Percentiles rank a stretch among this genome's conserved stretches.
phyloP scores from a whole-genome alignment of 2,329 filamentous ascomycete genomes.

The Cryphonectria carpinicola region DNA sequence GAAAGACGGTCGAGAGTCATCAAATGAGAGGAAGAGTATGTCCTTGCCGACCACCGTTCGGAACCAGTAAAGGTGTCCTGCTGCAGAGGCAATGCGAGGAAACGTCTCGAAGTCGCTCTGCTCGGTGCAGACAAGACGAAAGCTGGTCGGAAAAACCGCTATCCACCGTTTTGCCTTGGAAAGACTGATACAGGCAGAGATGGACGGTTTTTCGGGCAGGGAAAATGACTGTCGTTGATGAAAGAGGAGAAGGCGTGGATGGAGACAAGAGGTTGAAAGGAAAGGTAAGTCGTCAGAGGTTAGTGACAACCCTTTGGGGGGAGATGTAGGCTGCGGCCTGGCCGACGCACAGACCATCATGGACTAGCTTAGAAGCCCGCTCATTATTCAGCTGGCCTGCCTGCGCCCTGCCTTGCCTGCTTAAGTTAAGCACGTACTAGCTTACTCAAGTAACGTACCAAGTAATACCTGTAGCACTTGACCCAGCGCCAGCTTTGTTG shows the following conservation, averaged over 20 bases:
- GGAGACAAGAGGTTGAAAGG: slow-evolving; percentile 3
- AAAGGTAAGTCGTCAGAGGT: slow-evolving; percentile 1
- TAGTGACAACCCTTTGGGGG: neutral
- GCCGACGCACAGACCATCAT: slow-evolving; percentile 7
- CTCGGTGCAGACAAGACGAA: slow-evolving; percentile 24
- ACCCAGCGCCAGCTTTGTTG: neutral
- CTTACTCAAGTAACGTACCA: neutral
- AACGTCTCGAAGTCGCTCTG: slow-evolving; percentile 18
- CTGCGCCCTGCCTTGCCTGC: neutral
- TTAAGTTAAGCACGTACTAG: neutral
- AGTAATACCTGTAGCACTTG: neutral
- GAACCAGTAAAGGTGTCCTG: slow-evolving; percentile 30
- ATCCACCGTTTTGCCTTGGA: slow-evolving; percentile 22
- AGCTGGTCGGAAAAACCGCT: slow-evolving; percentile 23
- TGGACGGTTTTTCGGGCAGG: slow-evolving; percentile 17
- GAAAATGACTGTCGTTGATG: slow-evolving; percentile 19
- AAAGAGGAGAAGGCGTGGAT: slow-evolving; percentile 8
- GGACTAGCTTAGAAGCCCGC: neutral
- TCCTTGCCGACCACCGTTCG: slow-evolving; percentile 26
- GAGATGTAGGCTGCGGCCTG: slow-evolving; percentile 2
- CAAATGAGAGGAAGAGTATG: slow-evolving; percentile 11
- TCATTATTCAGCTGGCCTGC: slow-evolving; percentile 14
- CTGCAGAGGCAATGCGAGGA: slow-evolving; percentile 24
- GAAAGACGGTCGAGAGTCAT: neutral
- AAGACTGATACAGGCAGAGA: slow-evolving; percentile 15